Evolutionary conservation across 345 rosid species (phyloP).

Genomic region (Melastoma malabathricum): DNA sequence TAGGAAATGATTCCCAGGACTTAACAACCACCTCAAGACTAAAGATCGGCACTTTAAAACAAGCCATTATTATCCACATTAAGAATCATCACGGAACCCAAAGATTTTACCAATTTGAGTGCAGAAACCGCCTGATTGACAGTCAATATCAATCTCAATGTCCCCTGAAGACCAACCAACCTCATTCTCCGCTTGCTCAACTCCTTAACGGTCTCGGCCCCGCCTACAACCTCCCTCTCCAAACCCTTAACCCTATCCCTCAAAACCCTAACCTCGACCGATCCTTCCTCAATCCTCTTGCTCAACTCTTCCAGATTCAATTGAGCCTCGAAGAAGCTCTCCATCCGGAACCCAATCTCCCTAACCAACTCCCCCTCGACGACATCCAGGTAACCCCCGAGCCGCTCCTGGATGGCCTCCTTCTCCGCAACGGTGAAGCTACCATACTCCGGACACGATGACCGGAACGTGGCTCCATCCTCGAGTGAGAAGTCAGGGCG

Average conservation of each 20-base stretch:
- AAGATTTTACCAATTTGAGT: constrained; percentile 57
- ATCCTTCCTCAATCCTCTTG: constrained; percentile 80
- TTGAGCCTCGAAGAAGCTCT: constrained; percentile 92
- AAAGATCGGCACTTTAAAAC: too few species aligned
- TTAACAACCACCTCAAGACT: too few species aligned
- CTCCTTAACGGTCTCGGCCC: constrained; percentile 70
- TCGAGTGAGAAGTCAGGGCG: constrained; percentile 82
- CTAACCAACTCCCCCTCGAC: constrained; percentile 95
- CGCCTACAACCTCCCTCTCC: constrained; percentile 75
- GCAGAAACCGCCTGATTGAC: constrained; percentile 85
- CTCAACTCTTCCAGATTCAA: constrained; percentile 89
- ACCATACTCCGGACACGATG: constrained; percentile 50
- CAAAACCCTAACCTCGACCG: constrained; percentile 61
- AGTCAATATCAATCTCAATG: constrained; percentile 62
- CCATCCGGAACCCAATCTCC: constrained; percentile 92
- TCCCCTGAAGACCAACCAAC: constrained; percentile 64
- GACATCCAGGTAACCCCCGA: constrained; percentile 81
- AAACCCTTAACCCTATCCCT: constrained; percentile 77
- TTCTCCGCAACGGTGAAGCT: constrained; percentile 45
- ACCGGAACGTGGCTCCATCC: constrained; percentile 85
- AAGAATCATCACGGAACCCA: neutral
- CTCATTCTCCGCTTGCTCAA: constrained; percentile 54
- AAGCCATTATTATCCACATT: neutral
- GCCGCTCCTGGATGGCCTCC: constrained; percentile 70
- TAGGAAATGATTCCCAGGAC: too few species aligned